phyloP scores from a whole-genome alignment of 2,329 filamentous ascomycete genomes.

The Diplocarpon mali region DNA sequence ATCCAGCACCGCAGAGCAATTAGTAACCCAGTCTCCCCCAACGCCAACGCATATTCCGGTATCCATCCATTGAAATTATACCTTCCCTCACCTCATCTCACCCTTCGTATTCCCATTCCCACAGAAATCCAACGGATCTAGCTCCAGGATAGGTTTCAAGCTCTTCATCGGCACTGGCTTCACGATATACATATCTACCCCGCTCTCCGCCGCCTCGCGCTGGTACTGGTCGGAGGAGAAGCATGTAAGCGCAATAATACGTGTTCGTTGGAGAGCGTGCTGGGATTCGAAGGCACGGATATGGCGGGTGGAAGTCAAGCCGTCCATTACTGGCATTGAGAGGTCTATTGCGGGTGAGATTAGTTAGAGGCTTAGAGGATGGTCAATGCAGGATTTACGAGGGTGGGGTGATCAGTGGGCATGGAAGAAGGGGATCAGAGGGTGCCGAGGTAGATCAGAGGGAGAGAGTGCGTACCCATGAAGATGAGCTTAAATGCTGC shows the following conservation, averaged over 20 bases:
- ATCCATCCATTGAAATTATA: too few relatives aligned
- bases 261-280: constrained; percentile 29
- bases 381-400: too few relatives aligned
- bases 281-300: constrained; percentile 37
- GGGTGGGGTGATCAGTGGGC: too few relatives aligned
- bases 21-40: too few relatives aligned
- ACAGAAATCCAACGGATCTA: too few relatives aligned
- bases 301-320: constrained; percentile 34
- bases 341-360: constrained; percentile 31
- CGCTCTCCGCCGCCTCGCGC: constrained; percentile 37
- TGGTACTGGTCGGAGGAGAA: constrained; percentile 36
- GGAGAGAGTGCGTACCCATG: constrained; percentile 22
- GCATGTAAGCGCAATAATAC: constrained; percentile 40
- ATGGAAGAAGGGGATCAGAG: too few relatives aligned
- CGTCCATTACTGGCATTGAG: constrained; percentile 44
- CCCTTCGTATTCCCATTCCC: too few relatives aligned
- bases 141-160: constrained; percentile 12
- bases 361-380: too few relatives aligned
- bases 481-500: constrained; percentile 23
- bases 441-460: background rate
- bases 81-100: too few relatives aligned
- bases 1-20: too few relatives aligned
- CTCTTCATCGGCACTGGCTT: constrained; percentile 33
- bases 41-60: too few relatives aligned
- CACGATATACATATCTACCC: constrained; percentile 41